Conservation (phyloP, 306 rosid species). For the Coriaria nepalensis region DNA sequence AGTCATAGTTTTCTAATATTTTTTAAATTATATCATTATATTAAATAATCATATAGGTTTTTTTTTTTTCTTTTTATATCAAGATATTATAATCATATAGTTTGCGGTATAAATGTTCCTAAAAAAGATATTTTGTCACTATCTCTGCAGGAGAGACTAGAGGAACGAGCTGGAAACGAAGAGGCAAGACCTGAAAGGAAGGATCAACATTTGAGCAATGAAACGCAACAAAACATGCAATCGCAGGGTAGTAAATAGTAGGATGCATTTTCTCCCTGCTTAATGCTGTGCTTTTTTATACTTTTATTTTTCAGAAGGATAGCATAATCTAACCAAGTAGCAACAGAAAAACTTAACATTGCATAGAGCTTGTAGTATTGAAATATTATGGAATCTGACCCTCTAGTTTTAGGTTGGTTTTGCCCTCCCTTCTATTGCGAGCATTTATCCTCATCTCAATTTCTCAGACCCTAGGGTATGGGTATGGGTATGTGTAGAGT, state of each 20-base stretch:
- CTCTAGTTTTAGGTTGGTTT: too few species aligned
- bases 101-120: not conserved
- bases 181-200: constrained; percentile 39
- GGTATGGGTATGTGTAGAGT: too few species aligned
- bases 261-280: constrained; percentile 20
- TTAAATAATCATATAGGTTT: too few species aligned
- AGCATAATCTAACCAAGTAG: constrained; percentile 11
- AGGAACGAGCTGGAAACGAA: constrained; percentile 48
- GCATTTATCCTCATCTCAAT: too few species aligned
- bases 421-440: too few species aligned
- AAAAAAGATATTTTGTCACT: not conserved
- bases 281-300: constrained; percentile 6
- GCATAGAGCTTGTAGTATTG: too few species aligned
- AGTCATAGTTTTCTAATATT: too few species aligned
- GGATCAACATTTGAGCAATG: constrained; percentile 31
- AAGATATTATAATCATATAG: not conserved
- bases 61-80: not conserved
- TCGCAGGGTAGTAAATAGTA: constrained; percentile 34
- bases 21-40: too few species aligned
- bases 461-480: too few species aligned
- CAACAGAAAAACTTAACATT: not conserved
- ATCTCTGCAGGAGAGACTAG: constrained; percentile 66
- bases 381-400: too few species aligned
- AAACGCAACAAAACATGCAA: constrained; percentile 41
- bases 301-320: not conserved